These are phyloP conservation scores for Diphasiastrum complanatum DNA, from an alignment of 83 land plant genomes.

Conservation along the genomic window DNA sequence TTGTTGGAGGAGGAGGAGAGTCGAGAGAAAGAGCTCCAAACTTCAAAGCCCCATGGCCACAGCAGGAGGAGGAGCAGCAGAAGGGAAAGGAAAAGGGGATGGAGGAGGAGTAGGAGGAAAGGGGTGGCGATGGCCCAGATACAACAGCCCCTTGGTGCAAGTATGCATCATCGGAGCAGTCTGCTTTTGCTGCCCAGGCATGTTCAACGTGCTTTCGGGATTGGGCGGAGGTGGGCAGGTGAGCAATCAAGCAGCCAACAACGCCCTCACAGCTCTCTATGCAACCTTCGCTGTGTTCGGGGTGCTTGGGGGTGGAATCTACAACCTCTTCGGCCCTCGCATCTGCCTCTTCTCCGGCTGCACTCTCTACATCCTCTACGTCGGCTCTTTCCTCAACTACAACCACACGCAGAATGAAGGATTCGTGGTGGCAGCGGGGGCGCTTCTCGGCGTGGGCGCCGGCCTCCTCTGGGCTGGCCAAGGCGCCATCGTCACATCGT, in stretches of 20 bases:
- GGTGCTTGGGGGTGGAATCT: conserved; percentile 62
- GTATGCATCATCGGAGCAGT: conserved; percentile 57
- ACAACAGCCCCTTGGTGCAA: conserved; percentile 65
- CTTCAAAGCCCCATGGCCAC: too few species aligned
- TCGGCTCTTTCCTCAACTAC: conserved; percentile 75
- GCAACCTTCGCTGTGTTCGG: conserved; percentile 76
- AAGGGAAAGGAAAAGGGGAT: too few species aligned
- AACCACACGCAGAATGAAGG: conserved; percentile 53
- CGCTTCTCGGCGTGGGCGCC: conserved; percentile 72
- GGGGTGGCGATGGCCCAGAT: too few species aligned
- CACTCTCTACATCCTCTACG: conserved; percentile 65
- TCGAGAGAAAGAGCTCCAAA: too few species aligned
- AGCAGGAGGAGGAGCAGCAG: too few species aligned
- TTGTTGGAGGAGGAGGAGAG: too few species aligned
- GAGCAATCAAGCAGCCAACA: conserved; percentile 54
- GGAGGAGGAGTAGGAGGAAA: too few species aligned
- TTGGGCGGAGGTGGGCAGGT: conserved; percentile 91
- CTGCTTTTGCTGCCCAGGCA: conserved; percentile 97
- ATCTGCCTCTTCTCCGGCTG: conserved; percentile 60
- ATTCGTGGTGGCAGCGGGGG: conserved; percentile 71
- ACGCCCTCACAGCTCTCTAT: conserved; percentile 86
- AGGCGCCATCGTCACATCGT: conserved; percentile 93
- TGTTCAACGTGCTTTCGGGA: conserved; percentile 90
- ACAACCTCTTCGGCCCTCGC: conserved; percentile 71
- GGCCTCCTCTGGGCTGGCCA: conserved; percentile 91